phyloP scores from a whole-genome alignment of 179 eudicot species.

The Beta macrorhiza region DNA sequence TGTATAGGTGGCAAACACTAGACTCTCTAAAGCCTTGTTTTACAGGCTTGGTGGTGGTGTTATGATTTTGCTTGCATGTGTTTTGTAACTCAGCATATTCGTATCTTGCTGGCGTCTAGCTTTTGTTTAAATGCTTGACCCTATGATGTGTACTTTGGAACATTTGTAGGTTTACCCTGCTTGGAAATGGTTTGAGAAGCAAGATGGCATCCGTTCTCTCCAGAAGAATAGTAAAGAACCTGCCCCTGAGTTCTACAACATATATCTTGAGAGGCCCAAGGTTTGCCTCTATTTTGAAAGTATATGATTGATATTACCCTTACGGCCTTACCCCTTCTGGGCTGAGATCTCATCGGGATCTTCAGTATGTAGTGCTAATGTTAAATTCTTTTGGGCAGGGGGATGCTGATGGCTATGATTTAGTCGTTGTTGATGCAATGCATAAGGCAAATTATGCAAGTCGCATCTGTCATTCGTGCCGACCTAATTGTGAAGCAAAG shows the following conservation, averaged over 20 bases:
- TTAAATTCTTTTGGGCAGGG: constrained; percentile 53
- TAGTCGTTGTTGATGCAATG: constrained; percentile 99
- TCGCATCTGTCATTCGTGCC: constrained; percentile 96
- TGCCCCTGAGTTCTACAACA: constrained; percentile 95
- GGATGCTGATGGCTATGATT: constrained; percentile 98
- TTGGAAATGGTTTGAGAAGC: constrained; percentile 99
- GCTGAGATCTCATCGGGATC: not conserved
- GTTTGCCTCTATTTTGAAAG: constrained; percentile 31
- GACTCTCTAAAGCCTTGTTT: not conserved
- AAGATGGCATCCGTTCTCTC: constrained; percentile 90
- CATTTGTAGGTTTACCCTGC: constrained; percentile 84
- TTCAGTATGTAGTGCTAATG: constrained; percentile 1
- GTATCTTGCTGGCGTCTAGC: not conserved
- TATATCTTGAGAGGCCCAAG: constrained; percentile 98
- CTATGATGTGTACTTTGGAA: not conserved
- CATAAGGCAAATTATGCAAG: constrained; percentile 99
- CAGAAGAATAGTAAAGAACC: constrained; percentile 89
- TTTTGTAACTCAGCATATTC: not conserved
- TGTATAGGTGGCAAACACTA: not conserved
- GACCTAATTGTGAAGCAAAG: constrained; percentile 99
- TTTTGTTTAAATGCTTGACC: constrained; percentile 8
- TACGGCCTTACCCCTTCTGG: not conserved
- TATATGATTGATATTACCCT: not conserved
- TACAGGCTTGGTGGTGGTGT: not conserved
- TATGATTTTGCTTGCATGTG: not conserved